Evolutionary conservation across 73 alveolate species (phyloP).

Genomic region (Uronychia binucleata): DNA sequence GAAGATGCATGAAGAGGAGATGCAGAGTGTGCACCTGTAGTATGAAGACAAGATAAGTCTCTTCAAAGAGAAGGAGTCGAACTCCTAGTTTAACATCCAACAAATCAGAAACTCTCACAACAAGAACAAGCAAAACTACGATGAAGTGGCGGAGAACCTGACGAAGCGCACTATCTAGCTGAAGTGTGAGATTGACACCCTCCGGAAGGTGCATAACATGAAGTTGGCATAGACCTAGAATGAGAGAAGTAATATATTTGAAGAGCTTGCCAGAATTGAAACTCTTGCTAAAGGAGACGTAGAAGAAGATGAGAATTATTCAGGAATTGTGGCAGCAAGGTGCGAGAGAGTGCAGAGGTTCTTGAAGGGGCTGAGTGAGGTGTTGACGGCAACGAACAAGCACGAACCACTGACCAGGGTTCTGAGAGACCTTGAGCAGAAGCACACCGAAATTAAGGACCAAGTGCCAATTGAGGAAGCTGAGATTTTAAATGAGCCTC

Average conservation of each 20-base stretch:
- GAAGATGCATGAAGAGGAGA: background rate
- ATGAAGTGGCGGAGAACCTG: background rate
- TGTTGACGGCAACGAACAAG: background rate
- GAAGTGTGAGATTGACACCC: constrained; percentile 2
- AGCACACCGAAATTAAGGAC: background rate
- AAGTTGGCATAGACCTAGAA: background rate
- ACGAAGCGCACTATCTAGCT: background rate
- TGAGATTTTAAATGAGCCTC: background rate
- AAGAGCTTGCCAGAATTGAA: background rate
- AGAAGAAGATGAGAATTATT: constrained; percentile 5
- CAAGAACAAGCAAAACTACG: background rate
- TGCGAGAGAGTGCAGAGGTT: constrained; percentile 1
- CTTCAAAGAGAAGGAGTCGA: constrained; percentile 3
- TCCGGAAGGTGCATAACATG: background rate
- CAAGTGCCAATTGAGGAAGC: background rate
- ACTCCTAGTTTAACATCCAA: constrained; percentile 1
- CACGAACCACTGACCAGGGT: background rate
- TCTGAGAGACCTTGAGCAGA: background rate
- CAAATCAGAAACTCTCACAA: background rate
- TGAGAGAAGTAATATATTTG: background rate
- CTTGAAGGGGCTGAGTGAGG: constrained; percentile 4
- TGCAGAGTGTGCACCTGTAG: background rate
- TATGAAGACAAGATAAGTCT: background rate
- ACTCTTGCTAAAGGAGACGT: background rate
- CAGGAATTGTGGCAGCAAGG: background rate